These are phyloP conservation scores for Cicer yamashitae DNA, from an alignment of 306 rosid genomes.

Conservation along the genomic window DNA sequence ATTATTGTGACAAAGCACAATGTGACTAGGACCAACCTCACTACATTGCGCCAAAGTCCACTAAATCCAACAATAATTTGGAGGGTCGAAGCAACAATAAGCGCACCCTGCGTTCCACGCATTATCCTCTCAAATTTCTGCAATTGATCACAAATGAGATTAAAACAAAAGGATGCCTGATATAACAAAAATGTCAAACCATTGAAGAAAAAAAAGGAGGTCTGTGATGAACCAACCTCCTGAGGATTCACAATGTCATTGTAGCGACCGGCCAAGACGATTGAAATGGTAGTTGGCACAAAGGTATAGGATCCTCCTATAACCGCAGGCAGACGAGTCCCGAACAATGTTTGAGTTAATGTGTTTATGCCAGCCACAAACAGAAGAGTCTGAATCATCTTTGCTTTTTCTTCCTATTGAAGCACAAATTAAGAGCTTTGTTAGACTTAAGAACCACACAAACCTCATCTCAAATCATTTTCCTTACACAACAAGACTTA, in stretches of 20 bases:
- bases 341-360: constrained; percentile 71
- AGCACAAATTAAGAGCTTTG: constrained; percentile 34
- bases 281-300: constrained; percentile 94
- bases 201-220: constrained; percentile 10
- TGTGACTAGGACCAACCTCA: constrained; percentile 60
- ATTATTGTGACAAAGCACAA: background rate
- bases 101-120: constrained; percentile 96
- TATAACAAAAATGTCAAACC: constrained; percentile 17
- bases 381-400: constrained; percentile 80
- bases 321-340: constrained; percentile 93
- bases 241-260: constrained; percentile 65
- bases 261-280: constrained; percentile 86
- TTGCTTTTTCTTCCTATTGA: constrained; percentile 88
- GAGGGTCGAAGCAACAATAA: constrained; percentile 85
- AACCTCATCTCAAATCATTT: constrained; percentile 30
- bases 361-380: constrained; percentile 96
- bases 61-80: constrained; percentile 97
- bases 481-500: constrained; percentile 51
- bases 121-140: constrained; percentile 91
- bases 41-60: constrained; percentile 95
- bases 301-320: constrained; percentile 86
- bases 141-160: constrained; percentile 37
- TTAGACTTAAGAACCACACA: constrained; percentile 31
- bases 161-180: constrained; percentile 28
- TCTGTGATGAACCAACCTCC: constrained; percentile 61